phyloP scores from a whole-genome alignment of 257 asterid species.

The Dorcoceras hygrometricum region DNA sequence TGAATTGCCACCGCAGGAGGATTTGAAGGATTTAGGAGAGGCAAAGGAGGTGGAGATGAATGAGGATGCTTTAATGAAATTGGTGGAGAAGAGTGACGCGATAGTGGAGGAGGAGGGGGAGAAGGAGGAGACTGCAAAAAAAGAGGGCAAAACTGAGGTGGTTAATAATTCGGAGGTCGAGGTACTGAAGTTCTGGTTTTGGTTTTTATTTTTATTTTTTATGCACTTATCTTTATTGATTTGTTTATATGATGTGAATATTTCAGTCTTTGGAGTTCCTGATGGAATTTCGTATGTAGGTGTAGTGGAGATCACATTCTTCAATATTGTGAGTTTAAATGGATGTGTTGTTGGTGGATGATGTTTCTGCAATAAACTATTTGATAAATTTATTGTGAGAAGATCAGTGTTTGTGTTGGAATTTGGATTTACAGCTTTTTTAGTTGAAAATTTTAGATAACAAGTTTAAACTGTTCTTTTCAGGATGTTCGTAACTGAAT shows the following conservation, averaged over 20 bases:
- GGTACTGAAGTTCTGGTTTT: constrained; percentile 18
- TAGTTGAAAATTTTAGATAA: not conserved
- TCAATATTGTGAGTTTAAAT: not conserved
- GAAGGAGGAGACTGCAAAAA: constrained; percentile 26
- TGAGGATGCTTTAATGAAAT: constrained; percentile 26
- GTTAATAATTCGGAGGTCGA: constrained; percentile 26
- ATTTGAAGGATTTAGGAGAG: constrained; percentile 31
- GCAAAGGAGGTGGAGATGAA: constrained; percentile 27
- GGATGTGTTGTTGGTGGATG: not conserved
- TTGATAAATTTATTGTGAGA: not conserved
- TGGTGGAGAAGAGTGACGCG: constrained; percentile 32
- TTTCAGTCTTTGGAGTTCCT: not conserved
- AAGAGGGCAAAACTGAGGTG: constrained; percentile 27
- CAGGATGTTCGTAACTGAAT: not conserved
- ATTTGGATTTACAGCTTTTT: not conserved
- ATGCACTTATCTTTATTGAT: not conserved
- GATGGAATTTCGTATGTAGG: not conserved
- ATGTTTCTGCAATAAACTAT: constrained; percentile 1
- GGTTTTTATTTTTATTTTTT: not conserved
- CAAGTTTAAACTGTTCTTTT: constrained; percentile 2
- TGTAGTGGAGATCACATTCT: not conserved
- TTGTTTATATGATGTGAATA: constrained; percentile 18
- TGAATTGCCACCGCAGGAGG: constrained; percentile 28
- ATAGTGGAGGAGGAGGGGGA: constrained; percentile 27
- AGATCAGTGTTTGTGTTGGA: not conserved